Evolutionary conservation across 129 eudicot species (phyloP).

Genomic region (Flaveria linearis): DNA sequence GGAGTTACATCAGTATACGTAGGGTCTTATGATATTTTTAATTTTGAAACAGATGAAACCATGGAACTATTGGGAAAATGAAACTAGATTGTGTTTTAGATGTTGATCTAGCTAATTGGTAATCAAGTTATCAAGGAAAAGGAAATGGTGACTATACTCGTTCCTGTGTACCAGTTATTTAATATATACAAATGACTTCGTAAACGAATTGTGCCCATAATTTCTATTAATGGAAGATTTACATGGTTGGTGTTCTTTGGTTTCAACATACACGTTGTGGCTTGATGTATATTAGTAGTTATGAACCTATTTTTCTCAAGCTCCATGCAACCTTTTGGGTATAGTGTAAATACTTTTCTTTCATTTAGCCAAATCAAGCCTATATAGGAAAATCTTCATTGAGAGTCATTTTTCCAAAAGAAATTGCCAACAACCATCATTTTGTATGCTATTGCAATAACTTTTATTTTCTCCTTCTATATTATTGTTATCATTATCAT

Average conservation of each 20-base stretch:
- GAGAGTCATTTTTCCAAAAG: not conserved
- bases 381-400: not conserved
- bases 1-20: constrained; percentile 8
- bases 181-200: not conserved
- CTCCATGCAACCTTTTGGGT: too few species aligned
- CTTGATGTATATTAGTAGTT: not conserved
- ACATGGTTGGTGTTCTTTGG: not conserved
- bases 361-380: constrained; percentile 3
- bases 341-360: not conserved
- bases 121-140: not conserved
- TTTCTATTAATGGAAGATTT: not conserved
- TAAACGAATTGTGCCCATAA: not conserved
- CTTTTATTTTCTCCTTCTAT: not conserved
- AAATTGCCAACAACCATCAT: constrained; percentile 7
- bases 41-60: not conserved
- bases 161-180: not conserved
- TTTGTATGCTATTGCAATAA: not conserved
- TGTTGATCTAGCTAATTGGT: not conserved
- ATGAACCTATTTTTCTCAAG: not conserved
- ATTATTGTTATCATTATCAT: not conserved
- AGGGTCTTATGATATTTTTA: constrained; percentile 1
- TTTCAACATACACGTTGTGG: not conserved
- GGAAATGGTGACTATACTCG: not conserved
- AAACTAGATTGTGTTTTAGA: not conserved
- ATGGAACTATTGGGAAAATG: not conserved